A percentile compares a stretch with the other conserved stretches of the same genome.
phyloP scores from a whole-genome alignment of 2,329 filamentous ascomycete species.

The Penicillium olsonii region DNA sequence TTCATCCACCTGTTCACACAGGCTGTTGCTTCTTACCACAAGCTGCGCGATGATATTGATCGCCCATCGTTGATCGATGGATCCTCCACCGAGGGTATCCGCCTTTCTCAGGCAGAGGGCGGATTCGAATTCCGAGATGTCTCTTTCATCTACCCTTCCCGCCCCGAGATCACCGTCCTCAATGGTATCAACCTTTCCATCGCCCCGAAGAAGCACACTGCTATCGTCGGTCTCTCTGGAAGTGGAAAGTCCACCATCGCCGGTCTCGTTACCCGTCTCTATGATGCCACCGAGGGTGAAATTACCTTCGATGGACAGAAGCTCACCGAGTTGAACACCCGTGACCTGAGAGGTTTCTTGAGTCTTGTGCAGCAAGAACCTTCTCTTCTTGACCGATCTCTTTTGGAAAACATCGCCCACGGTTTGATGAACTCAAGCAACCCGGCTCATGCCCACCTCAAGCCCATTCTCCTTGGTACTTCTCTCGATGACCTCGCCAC shows the following conservation, averaged over 20 bases:
- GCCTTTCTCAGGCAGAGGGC: constrained; percentile 27
- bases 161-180: constrained; percentile 32
- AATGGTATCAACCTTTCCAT: constrained; percentile 25
- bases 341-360: constrained; percentile 24
- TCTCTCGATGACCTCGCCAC: constrained; percentile 49
- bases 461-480: constrained; percentile 48
- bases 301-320: constrained; percentile 66
- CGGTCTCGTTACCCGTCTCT: constrained; percentile 61
- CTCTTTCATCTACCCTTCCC: constrained; percentile 36
- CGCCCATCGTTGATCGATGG: constrained; percentile 50
- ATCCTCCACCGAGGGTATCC: constrained; percentile 23
- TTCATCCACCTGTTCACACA: constrained; percentile 51
- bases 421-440: constrained; percentile 44
- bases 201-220: constrained; percentile 52
- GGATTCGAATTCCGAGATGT: constrained; percentile 39
- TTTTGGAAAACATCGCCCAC: constrained; percentile 39
- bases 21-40: constrained; percentile 57
- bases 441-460: constrained; percentile 23
- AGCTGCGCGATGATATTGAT: constrained; percentile 61
- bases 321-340: constrained; percentile 58
- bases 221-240: constrained; percentile 56
- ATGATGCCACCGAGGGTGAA: constrained; percentile 62
- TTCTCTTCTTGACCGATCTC: constrained; percentile 23
- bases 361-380: constrained; percentile 27
- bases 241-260: constrained; percentile 69